phyloP scores from a whole-genome alignment of 176 grass and related monocot genomes.

The Raddia distichophylla region DNA sequence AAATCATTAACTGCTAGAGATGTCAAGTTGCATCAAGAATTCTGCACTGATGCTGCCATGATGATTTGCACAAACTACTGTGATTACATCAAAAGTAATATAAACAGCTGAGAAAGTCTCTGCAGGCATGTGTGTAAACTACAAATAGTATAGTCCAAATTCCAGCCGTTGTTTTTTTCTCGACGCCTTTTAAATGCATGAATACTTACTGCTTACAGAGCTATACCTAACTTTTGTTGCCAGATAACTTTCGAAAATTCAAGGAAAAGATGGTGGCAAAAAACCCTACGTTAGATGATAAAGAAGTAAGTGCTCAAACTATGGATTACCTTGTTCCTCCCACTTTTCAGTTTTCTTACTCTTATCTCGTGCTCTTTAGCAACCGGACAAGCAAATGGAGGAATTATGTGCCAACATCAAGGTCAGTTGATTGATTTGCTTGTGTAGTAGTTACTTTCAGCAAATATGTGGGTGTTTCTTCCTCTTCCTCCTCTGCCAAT shows the following conservation, averaged over 20 bases:
- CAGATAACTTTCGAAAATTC: constrained; percentile 89
- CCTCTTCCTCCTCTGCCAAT: no score
- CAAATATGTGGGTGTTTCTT: background rate
- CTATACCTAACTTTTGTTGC: constrained; percentile 33
- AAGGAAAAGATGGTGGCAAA: constrained; percentile 79
- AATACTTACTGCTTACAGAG: background rate
- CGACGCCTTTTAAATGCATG: background rate
- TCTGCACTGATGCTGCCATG: background rate
- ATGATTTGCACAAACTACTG: background rate
- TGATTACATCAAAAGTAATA: background rate
- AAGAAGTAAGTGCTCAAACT: constrained; percentile 51
- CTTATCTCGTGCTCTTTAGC: constrained; percentile 31
- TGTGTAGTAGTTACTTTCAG: background rate
- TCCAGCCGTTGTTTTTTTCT: background rate
- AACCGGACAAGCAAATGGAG: constrained; percentile 68
- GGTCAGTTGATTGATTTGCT: constrained; percentile 48
- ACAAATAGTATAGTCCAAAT: background rate
- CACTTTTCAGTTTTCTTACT: constrained; percentile 9
- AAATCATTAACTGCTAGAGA: background rate
- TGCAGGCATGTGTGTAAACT: background rate
- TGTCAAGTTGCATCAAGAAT: background rate
- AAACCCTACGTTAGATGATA: constrained; percentile 59
- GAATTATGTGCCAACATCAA: constrained; percentile 82
- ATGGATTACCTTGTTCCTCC: constrained; percentile 13
- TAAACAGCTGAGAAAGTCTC: background rate